Base-by-base conservation (phyloP, 805 yeast species). In the Sugiyamaella valdiviana region DNA sequence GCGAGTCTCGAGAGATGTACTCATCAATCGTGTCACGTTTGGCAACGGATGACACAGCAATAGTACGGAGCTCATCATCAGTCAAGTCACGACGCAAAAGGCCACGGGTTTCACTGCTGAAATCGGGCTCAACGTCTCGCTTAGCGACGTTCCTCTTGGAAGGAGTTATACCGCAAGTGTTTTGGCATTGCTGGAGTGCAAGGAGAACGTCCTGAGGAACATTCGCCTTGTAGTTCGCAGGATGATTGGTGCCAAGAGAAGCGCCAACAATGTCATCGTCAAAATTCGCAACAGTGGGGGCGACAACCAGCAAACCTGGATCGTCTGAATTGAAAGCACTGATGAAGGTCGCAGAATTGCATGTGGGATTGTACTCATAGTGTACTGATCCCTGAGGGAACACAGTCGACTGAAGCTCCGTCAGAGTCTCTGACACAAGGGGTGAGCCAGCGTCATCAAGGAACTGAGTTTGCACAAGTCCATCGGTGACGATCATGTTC, bases 311-410 rank as follows among this genome's bases (percentile, higher is more conserved):
- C 21, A 50, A 19, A n/a, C 59, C 59, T 9, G 59, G 59, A 39
- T 56, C 59, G 32, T 52, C 57, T 15, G 52, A 45, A 37, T 46
- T 52, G 40, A 51, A 56, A 5, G 57, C 17, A 17, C 46, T 36
- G 15, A 52, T 22, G 36, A 48, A 52, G 5, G 50, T 16, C 14
- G 57, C 54, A 16, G 46, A 40, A 16, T 26, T 41, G 29, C 59
- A 56, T 22, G 55, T 52, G 7, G 59, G 59, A 44, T 56, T 56
- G 45, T 39, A 44, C 41, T 48, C 56, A 46, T 39, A 52, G 32
- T 52, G 59, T 15, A 56, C 17, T 6, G 59, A 46, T 7, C 57
- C 57, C 36, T 48, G 46, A 6, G 59, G 59, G 47, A 54, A 56
- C 10, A 54, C 35, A 6, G 54, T 54, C 9, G 51, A 39, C 39